Conservation (phyloP, 108 stramenopile species). For the Fragilariopsis cylindrus region DNA sequence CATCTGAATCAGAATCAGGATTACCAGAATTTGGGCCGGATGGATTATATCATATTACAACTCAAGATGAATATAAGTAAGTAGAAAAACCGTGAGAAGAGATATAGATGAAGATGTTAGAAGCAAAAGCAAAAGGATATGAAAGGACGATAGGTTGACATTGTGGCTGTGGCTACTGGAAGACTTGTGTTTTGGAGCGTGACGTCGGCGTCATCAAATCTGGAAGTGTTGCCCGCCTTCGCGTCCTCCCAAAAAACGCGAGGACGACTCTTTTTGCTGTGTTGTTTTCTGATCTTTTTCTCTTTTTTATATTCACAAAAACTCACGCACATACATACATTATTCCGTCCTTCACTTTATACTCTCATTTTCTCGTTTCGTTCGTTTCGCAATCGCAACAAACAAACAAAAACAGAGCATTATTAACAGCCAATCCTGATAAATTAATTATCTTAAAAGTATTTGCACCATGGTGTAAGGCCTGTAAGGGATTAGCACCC, state of each 20-base stretch:
- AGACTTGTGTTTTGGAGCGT: not conserved
- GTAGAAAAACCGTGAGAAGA: not conserved
- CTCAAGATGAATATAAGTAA: constrained; percentile 47
- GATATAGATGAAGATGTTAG: no score
- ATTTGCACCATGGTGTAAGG: constrained; percentile 85
- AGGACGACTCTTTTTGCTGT: not conserved
- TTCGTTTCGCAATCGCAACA: not conserved
- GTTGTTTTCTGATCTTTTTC: not conserved
- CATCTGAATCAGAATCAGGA: not conserved
- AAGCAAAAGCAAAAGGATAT: not conserved
- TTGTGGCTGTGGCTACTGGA: no score
- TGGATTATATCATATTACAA: constrained; percentile 45
- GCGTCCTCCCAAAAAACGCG: not conserved
- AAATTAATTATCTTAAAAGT: constrained; percentile 84
- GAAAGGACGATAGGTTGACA: not conserved
- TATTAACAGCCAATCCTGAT: constrained; percentile 62
- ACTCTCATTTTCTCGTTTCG: not conserved
- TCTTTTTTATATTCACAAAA: not conserved
- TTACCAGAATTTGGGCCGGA: constrained; percentile 43
- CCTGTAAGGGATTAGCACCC: constrained; percentile 63
- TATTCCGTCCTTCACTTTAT: not conserved
- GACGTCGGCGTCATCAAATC: not conserved
- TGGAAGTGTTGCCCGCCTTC: not conserved
- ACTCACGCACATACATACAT: not conserved
- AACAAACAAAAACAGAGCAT: constrained; percentile 11